phyloP scores from a whole-genome alignment of 2,329 filamentous ascomycete species.

The Bipolaris bicolor region DNA sequence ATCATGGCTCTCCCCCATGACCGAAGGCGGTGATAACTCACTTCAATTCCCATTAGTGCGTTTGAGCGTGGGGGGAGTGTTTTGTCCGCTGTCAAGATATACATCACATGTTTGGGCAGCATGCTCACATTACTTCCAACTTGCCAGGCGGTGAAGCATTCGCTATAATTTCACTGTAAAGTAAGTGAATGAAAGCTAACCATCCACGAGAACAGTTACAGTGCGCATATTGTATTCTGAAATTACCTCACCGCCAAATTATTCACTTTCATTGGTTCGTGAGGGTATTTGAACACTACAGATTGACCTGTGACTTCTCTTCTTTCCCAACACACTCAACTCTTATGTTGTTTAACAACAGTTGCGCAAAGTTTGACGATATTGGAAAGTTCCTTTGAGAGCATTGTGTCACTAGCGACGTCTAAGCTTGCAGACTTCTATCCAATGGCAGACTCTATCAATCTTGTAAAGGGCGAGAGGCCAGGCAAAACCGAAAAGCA shows the following conservation, averaged over 20 bases:
- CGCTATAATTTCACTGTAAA: not conserved
- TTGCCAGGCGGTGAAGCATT: conserved; percentile 4
- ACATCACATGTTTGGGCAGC: conserved; percentile 8
- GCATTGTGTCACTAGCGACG: not conserved
- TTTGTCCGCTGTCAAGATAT: not conserved
- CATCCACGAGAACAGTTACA: not conserved
- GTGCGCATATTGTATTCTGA: not conserved
- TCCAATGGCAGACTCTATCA: conserved; percentile 11
- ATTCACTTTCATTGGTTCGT: not conserved
- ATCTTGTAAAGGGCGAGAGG: not conserved
- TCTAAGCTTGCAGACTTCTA: not conserved
- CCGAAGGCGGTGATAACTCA: conserved; percentile 18
- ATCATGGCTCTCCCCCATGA: conserved; percentile 3
- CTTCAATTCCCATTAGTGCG: conserved; percentile 12
- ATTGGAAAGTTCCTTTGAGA: not conserved
- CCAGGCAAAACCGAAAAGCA: not conserved
- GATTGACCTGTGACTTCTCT: not conserved
- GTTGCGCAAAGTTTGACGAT: not conserved
- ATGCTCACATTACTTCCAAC: not conserved
- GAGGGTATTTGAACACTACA: not conserved
- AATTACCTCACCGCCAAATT: not conserved
- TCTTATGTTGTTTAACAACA: not conserved
- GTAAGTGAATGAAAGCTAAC: conserved; percentile 12
- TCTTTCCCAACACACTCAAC: not conserved
- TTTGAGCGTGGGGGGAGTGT: not conserved